Evolutionary conservation across 371 early-diverging fungal species (phyloP).

Genomic region (Apophysomyces variabilis): DNA sequence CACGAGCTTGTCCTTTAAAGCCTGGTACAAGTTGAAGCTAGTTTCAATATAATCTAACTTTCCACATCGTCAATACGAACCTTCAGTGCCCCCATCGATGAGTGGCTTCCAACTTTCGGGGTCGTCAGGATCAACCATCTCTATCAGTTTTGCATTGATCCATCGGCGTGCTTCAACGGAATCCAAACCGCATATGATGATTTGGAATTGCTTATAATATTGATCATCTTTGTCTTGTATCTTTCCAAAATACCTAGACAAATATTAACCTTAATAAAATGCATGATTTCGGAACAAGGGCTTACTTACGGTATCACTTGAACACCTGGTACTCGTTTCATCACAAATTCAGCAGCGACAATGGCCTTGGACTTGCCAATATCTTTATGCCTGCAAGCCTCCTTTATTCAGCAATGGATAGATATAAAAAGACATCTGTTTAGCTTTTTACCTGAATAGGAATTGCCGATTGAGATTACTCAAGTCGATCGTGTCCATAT

Average conservation of each 20-base stretch:
- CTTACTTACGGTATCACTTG: constrained; percentile 77
- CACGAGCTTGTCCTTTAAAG: constrained; percentile 93
- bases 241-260: constrained; percentile 72
- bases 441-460: constrained; percentile 73
- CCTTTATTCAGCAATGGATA: neutral
- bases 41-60: neutral
- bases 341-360: constrained; percentile 91
- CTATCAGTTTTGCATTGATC: constrained; percentile 90
- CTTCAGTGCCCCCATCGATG: constrained; percentile 98
- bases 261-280: neutral
- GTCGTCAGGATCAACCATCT: constrained; percentile 75
- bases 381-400: constrained; percentile 60
- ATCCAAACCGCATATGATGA: constrained; percentile 94
- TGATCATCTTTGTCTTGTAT: constrained; percentile 95
- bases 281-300: constrained; percentile 1
- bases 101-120: constrained; percentile 80
- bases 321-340: constrained; percentile 79
- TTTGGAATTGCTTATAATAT: constrained; percentile 85
- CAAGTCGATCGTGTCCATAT: constrained; percentile 98
- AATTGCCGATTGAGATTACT: constrained; percentile 99
- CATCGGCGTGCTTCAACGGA: constrained; percentile 95
- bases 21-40: constrained; percentile 32
- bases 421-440: neutral
- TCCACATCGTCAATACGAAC: neutral
- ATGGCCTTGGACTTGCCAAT: constrained; percentile 84